Conservation (phyloP, 164 flowering plant species). For the Platanus orientalis region DNA sequence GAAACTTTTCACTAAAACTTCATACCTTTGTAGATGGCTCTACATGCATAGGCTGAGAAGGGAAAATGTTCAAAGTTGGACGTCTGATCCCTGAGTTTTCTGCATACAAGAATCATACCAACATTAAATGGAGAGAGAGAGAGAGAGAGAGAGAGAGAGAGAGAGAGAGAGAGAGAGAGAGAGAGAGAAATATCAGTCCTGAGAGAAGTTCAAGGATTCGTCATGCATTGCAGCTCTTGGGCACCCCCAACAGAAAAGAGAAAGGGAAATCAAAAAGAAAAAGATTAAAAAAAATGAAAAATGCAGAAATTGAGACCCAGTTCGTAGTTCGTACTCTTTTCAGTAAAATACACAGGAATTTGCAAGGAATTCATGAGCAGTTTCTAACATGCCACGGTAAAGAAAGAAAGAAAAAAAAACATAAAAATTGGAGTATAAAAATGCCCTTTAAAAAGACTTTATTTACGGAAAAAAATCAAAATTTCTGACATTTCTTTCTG, state of each 20-base stretch:
- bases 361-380: conserved; percentile 21
- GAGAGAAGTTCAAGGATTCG: conserved; percentile 13
- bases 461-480: not conserved
- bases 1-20: not conserved
- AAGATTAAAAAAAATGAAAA: not conserved
- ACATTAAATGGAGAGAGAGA: conserved; percentile 8
- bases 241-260: conserved; percentile 22
- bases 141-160: conserved; percentile 1
- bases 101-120: conserved; percentile 27
- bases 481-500: conserved; percentile 1
- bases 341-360: conserved; percentile 31
- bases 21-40: conserved; percentile 60
- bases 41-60: conserved; percentile 98
- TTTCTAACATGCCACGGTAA: conserved; percentile 32
- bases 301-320: conserved; percentile 17
- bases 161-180: conserved; percentile 9
- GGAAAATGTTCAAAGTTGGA: conserved; percentile 95
- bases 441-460: not conserved
- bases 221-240: conserved; percentile 36
- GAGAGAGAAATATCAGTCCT: conserved; percentile 4
- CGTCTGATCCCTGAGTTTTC: conserved; percentile 77
- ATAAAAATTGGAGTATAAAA: not conserved
- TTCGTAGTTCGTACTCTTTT: conserved; percentile 33
- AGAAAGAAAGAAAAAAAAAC: not conserved
- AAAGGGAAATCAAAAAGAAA: conserved; percentile 12